Base-by-base conservation (phyloP, 768 basidiomycete species). In the Heimioporus sp. region DNA sequence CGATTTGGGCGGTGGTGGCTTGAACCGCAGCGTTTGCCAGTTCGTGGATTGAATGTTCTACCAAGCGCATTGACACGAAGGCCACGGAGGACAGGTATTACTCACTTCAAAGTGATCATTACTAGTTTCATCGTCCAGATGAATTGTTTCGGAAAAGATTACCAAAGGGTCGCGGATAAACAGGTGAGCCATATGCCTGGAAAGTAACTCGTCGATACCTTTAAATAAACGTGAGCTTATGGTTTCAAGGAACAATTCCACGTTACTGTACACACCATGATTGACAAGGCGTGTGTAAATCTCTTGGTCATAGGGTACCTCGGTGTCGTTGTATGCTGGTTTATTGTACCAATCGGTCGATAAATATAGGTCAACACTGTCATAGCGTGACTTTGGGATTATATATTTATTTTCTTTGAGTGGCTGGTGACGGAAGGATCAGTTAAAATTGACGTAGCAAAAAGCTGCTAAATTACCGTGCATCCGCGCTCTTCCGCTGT, bases 11-110 rank as follows among this genome's bases (percentile, higher is more conserved):
- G 97, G 96, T 12, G 97, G 97, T 3, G 97, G 97, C 68, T 99
- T 99, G 81, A 99, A 99, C 43, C 97, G 83, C 31, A 99, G 77
- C 0, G 97, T 98, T 73, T 99, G 97, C 97, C 97, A 99, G 64
- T 99, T 99, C 5, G 97, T 99, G 2, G 97, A 98, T 81, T 99
- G 97, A 21, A 99, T 87, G 64, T 98, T 98, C 90, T 68, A 2
- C 6, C 45, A 37, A 39, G 4, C 10, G 24, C 24, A 28, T 54
- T 46, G 48, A 57, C 37, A 53, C 32, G 3, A 8, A 24, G 12
- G 12, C 38, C 17, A 39, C 10, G 36, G 4, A 45, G 24, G 37
- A 54, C n/a, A 30, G 24, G 31, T 4, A 37, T 30, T 34, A 17
- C 54, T n/a, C 58, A 92, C 92, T 80, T 99, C 97, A 56, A 98